phyloP scores from a whole-genome alignment of 768 basidiomycete species.

The Lactarius evosmus region DNA sequence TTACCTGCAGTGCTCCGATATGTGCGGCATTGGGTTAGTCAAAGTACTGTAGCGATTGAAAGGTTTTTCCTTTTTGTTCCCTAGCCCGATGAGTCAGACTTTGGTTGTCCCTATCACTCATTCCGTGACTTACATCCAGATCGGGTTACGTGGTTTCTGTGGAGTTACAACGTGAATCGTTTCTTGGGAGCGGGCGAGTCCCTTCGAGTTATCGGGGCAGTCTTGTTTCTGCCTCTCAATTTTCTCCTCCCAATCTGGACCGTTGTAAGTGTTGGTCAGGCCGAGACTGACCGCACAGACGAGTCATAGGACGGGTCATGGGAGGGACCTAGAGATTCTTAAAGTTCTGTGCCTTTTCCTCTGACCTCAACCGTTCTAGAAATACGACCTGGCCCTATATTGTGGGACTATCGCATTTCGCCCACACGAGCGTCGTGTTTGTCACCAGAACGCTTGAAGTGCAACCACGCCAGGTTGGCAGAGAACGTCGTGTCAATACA shows the following conservation, averaged over 20 bases:
- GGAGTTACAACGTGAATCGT: slow-evolving; percentile 4
- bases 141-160: slow-evolving; percentile 11
- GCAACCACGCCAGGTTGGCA: background rate
- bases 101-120: background rate
- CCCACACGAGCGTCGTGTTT: background rate
- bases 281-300: background rate
- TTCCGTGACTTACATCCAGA: slow-evolving; percentile 6
- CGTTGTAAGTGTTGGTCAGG: background rate
- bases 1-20: slow-evolving; percentile 6
- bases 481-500: background rate
- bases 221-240: background rate
- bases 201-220: background rate
- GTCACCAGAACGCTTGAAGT: background rate
- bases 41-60: background rate
- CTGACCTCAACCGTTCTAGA: background rate
- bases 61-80: background rate
- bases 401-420: background rate
- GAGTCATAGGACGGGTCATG: background rate
- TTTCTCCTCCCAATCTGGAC: background rate
- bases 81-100: slow-evolving; percentile 1
- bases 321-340: background rate
- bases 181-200: background rate
- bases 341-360: background rate
- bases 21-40: slow-evolving; percentile 10
- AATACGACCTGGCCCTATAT: background rate